These are phyloP conservation scores for Leptosphaerulina australis DNA, from an alignment of 2,329 filamentous ascomycete species.

Conservation along the genomic window DNA sequence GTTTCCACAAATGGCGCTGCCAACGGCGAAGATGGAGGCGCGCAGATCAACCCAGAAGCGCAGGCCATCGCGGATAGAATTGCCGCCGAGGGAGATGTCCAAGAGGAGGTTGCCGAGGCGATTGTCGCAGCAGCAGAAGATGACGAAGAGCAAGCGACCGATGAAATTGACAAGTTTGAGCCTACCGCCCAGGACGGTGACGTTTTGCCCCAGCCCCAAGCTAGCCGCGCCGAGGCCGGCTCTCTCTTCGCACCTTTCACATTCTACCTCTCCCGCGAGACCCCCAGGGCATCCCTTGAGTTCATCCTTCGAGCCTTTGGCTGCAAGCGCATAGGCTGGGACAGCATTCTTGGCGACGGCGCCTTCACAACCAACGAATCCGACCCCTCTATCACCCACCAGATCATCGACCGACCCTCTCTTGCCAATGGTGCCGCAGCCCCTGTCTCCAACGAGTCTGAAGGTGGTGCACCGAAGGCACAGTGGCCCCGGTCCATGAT, in stretches of 20 bases:
- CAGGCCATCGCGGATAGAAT: slow-evolving; percentile 58
- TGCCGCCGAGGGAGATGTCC: slow-evolving; percentile 39
- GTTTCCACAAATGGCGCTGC: slow-evolving; percentile 45
- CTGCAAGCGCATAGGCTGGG: slow-evolving; percentile 96
- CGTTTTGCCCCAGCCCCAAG: slow-evolving; percentile 77
- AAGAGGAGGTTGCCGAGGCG: slow-evolving; percentile 49
- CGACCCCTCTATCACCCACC: slow-evolving; percentile 90
- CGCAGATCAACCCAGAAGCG: slow-evolving; percentile 49
- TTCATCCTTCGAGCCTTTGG: slow-evolving; percentile 93
- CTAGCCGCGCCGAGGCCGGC: slow-evolving; percentile 68
- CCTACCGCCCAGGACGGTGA: slow-evolving; percentile 84
- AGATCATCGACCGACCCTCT: slow-evolving; percentile 89
- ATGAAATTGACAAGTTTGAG: slow-evolving; percentile 87
- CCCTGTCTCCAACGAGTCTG: slow-evolving; percentile 52
- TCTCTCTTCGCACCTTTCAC: slow-evolving; percentile 88
- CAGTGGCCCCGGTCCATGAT: slow-evolving; percentile 71
- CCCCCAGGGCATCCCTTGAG: slow-evolving; percentile 86
- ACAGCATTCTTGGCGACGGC: slow-evolving; percentile 85
- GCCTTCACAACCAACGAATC: slow-evolving; percentile 89
- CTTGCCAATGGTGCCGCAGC: slow-evolving; percentile 56
- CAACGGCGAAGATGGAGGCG: slow-evolving; percentile 34
- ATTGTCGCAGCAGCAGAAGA: slow-evolving; percentile 23
- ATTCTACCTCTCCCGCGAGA: slow-evolving; percentile 92
- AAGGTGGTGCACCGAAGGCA: slow-evolving; percentile 59
- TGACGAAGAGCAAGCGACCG: slow-evolving; percentile 45